Conservation (phyloP, 2,329 filamentous ascomycete genomes). For the Aspergillus sp. region DNA sequence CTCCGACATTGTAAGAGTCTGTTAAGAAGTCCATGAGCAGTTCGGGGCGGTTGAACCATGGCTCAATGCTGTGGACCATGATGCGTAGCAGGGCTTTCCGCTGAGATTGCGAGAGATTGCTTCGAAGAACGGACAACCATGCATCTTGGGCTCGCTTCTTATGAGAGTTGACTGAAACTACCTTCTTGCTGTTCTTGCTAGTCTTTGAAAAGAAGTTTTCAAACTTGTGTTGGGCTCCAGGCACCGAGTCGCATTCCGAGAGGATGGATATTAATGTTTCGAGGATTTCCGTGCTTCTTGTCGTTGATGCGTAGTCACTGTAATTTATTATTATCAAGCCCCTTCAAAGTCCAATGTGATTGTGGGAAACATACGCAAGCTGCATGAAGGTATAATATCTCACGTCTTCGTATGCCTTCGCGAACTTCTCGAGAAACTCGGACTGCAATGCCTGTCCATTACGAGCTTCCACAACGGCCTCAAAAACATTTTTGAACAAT, state of each 20-base stretch:
- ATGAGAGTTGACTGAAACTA: conserved; percentile 64
- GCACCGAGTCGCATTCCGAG: conserved; percentile 61
- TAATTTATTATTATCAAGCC: conserved; percentile 4
- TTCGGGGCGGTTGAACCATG: conserved; percentile 85
- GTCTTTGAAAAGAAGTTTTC: conserved; percentile 36
- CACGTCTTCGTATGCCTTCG: conserved; percentile 77
- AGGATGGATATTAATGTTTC: conserved; percentile 36
- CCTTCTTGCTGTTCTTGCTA: conserved; percentile 64
- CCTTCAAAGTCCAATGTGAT: neutral
- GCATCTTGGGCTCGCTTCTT: conserved; percentile 79
- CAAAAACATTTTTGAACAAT: conserved; percentile 63
- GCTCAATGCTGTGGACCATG: conserved; percentile 73
- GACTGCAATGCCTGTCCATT: conserved; percentile 57
- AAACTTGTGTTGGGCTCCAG: conserved; percentile 38
- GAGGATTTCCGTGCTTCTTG: conserved; percentile 22
- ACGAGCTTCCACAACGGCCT: conserved; percentile 54
- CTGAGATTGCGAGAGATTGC: conserved; percentile 63
- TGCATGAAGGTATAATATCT: conserved; percentile 75
- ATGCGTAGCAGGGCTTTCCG: conserved; percentile 73
- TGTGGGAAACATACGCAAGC: conserved; percentile 55
- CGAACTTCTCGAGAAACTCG: conserved; percentile 72
- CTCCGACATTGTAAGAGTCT: conserved; percentile 84
- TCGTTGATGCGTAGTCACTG: conserved; percentile 30
- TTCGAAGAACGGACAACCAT: conserved; percentile 73
- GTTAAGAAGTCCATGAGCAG: conserved; percentile 93